Evolutionary conservation across 2,329 filamentous ascomycete species (phyloP).

Genomic region (Aspergillus candidus): DNA sequence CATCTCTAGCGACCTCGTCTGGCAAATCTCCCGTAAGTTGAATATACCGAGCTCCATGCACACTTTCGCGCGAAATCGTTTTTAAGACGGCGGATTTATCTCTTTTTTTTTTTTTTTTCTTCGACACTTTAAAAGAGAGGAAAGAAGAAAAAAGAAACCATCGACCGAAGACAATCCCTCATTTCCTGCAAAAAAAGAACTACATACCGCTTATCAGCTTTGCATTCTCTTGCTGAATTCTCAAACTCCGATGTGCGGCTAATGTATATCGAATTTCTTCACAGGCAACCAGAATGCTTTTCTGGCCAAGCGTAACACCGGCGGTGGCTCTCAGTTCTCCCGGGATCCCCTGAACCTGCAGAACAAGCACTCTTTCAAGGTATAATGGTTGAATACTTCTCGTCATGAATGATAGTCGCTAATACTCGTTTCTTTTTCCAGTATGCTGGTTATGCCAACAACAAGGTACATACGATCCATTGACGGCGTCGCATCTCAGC

Average conservation of each 20-base stretch:
- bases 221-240: conserved; percentile 1
- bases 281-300: conserved; percentile 81
- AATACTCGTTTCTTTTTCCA: conserved; percentile 34
- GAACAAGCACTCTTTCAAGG: conserved; percentile 90
- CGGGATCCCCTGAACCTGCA: conserved; percentile 88
- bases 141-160: no score
- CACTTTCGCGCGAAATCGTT: no score
- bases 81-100: no score
- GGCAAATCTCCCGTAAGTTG: conserved; percentile 88
- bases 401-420: conserved; percentile 15
- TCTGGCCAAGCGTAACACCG: conserved; percentile 81
- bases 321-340: conserved; percentile 82
- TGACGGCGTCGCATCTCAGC: neutral
- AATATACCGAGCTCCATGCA: no score
- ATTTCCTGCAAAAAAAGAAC: conserved; percentile 4
- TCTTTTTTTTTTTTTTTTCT: no score
- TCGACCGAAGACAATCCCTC: no score
- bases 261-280: conserved; percentile 10
- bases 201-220: neutral
- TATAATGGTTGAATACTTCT: conserved; percentile 33
- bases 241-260: conserved; percentile 5
- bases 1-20: conserved; percentile 86
- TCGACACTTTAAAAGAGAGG: no score
- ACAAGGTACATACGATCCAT: conserved; percentile 60
- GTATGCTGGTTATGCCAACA: conserved; percentile 90